phyloP scores from a whole-genome alignment of 1,284 basidiomycete species.

The Leccinum huronense region DNA sequence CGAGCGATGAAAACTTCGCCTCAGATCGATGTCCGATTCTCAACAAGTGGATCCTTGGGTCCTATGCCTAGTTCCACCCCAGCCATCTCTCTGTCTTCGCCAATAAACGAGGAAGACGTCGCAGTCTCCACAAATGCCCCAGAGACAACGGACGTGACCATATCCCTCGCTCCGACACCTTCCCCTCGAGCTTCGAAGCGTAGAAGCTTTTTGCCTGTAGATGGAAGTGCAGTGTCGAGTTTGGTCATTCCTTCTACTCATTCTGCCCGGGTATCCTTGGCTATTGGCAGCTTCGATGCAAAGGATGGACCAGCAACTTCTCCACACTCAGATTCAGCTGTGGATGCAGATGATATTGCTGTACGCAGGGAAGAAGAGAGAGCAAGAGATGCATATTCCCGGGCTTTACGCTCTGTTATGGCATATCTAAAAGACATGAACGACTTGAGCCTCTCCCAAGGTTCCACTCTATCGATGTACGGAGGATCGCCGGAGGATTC shows the following conservation, averaged over 20 bases:
- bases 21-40: slow-evolving; percentile 68
- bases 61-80: slow-evolving; percentile 37
- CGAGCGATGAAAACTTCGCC: slow-evolving; percentile 43
- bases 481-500: slow-evolving; percentile 45
- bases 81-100: slow-evolving; percentile 30
- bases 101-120: slow-evolving; percentile 27
- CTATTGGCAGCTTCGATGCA: slow-evolving; percentile 45
- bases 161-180: slow-evolving; percentile 47
- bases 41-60: slow-evolving; percentile 60
- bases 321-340: slow-evolving; percentile 47
- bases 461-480: slow-evolving; percentile 54
- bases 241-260: slow-evolving; percentile 62
- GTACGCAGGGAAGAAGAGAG: slow-evolving; percentile 65
- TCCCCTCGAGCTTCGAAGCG: slow-evolving; percentile 62
- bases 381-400: slow-evolving; percentile 64
- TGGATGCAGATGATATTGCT: slow-evolving; percentile 43
- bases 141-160: slow-evolving; percentile 31
- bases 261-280: slow-evolving; percentile 55
- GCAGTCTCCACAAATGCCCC: slow-evolving; percentile 5
- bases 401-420: slow-evolving; percentile 87
- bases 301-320: slow-evolving; percentile 34
- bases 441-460: slow-evolving; percentile 70
- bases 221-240: slow-evolving; percentile 50
- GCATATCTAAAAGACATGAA: slow-evolving; percentile 94
- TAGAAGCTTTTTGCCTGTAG: slow-evolving; percentile 83